Evolutionary conservation across 83 land plant genomes (phyloP).

Genomic region (Isoetes engelmannii): DNA sequence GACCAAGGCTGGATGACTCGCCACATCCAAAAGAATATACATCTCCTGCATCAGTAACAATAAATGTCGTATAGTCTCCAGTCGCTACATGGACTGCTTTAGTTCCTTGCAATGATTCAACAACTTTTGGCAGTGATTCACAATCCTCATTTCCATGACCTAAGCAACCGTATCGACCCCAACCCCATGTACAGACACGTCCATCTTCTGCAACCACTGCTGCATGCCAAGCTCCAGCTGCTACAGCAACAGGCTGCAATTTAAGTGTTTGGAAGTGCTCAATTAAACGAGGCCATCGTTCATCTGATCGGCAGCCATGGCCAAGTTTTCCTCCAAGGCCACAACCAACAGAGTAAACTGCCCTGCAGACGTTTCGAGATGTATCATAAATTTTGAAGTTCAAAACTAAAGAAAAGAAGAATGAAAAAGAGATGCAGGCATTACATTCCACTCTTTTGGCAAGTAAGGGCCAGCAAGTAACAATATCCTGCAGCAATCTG

Average conservation of each 20-base stretch:
- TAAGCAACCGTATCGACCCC: slow-evolving; percentile 91
- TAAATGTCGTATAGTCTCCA: slow-evolving; percentile 87
- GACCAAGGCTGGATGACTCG: slow-evolving; percentile 81
- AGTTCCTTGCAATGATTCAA: slow-evolving; percentile 53
- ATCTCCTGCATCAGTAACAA: slow-evolving; percentile 71
- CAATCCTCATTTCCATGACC: slow-evolving; percentile 90
- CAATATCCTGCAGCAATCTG: slow-evolving; percentile 96
- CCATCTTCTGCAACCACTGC: slow-evolving; percentile 82
- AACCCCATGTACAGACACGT: slow-evolving; percentile 91
- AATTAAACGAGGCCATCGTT: slow-evolving; percentile 61
- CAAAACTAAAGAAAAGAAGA: not conserved
- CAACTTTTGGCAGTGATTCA: slow-evolving; percentile 75
- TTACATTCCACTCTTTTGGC: slow-evolving; percentile 86
- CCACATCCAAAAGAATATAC: slow-evolving; percentile 90
- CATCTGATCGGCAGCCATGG: slow-evolving; percentile 71
- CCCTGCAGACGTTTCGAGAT: slow-evolving; percentile 38
- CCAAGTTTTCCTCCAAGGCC: slow-evolving; percentile 91
- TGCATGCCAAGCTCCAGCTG: slow-evolving; percentile 97
- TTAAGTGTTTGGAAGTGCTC: slow-evolving; percentile 61
- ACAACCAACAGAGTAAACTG: slow-evolving; percentile 91
- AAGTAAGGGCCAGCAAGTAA: slow-evolving; percentile 74
- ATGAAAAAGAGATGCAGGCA: slow-evolving; percentile 3
- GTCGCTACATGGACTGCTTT: slow-evolving; percentile 93
- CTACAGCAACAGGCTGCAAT: slow-evolving; percentile 65
- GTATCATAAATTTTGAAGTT: slow-evolving; percentile 1